Evolutionary conservation across 2,329 filamentous ascomycete genomes (phyloP).

Genomic region (Cladophialophora bantiana): DNA sequence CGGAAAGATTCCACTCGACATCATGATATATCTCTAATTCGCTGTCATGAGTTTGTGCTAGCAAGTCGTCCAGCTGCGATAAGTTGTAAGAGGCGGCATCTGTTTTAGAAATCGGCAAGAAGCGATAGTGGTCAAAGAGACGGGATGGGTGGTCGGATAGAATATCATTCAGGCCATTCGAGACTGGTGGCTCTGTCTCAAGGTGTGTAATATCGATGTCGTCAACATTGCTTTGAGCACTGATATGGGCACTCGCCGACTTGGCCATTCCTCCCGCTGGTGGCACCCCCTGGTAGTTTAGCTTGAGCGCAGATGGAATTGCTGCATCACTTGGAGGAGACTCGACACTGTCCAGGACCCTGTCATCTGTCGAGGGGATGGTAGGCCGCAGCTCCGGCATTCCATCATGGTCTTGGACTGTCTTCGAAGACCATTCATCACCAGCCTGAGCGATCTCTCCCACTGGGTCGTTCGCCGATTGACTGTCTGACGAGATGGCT

Average conservation of each 20-base stretch:
- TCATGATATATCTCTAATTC: not conserved
- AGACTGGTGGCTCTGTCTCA: too few relatives aligned
- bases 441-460: not conserved
- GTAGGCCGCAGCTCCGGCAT: too few relatives aligned
- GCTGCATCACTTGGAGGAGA: not conserved
- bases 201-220: not conserved
- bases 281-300: not conserved
- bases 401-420: not conserved
- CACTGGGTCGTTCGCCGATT: not conserved
- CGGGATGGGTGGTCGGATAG: not conserved
- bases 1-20: slow-evolving; percentile 8
- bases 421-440: not conserved
- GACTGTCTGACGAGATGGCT: not conserved
- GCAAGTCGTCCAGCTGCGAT: not conserved
- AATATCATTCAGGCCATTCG: too few relatives aligned
- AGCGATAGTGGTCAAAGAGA: not conserved
- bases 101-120: not conserved
- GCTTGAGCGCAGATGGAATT: not conserved
- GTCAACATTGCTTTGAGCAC: not conserved
- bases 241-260: not conserved
- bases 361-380: too few relatives aligned
- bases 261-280: not conserved
- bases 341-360: not conserved
- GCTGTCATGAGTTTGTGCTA: not conserved
- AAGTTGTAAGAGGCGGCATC: not conserved